These are phyloP conservation scores for Ogataea minuta DNA, from an alignment of 805 yeast species.

Conservation along the genomic window DNA sequence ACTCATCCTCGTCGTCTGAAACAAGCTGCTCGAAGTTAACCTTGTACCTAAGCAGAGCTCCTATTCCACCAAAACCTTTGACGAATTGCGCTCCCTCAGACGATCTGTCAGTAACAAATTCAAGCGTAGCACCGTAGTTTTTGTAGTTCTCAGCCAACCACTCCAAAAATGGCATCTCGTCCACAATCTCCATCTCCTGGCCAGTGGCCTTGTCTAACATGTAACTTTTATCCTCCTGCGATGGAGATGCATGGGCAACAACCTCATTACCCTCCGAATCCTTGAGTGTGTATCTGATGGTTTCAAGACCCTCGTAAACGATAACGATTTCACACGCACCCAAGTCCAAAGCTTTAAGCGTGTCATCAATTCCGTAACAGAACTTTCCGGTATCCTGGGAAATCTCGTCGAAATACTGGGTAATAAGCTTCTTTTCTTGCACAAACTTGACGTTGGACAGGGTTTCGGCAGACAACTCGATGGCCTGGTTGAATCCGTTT, in stretches of 20 bases:
- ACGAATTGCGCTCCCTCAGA: conserved; percentile 99
- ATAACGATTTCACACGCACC: conserved; percentile 95
- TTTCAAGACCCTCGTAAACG: conserved; percentile 89
- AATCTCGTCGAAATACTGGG: conserved; percentile 92
- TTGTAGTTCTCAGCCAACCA: conserved; percentile 98
- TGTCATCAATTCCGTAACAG: conserved; percentile 97
- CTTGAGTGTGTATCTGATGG: conserved; percentile 77
- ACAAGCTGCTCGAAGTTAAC: conserved; percentile 94
- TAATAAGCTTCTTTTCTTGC: conserved; percentile 95
- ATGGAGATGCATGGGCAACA: conserved; percentile 70
- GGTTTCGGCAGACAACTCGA: conserved; percentile 95
- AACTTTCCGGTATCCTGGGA: conserved; percentile 96
- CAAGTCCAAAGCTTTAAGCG: conserved; percentile 90
- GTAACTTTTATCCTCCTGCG: conserved; percentile 69
- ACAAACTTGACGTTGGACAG: conserved; percentile 95
- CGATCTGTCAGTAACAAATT: conserved; percentile 94
- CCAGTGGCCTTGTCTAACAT: conserved; percentile 83
- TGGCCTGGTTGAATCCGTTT: conserved; percentile 99
- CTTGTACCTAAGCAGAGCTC: conserved; percentile 93
- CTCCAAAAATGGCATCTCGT: conserved; percentile 84
- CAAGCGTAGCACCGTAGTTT: conserved; percentile 91
- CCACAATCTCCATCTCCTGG: conserved; percentile 83
- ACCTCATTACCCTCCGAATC: conserved; percentile 78
- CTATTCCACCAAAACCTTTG: conserved; percentile 98
- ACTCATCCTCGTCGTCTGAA: conserved; percentile 86